Evolutionary conservation across 2,329 filamentous ascomycete genomes (phyloP).

Genomic region (Anisogramma anomala): DNA sequence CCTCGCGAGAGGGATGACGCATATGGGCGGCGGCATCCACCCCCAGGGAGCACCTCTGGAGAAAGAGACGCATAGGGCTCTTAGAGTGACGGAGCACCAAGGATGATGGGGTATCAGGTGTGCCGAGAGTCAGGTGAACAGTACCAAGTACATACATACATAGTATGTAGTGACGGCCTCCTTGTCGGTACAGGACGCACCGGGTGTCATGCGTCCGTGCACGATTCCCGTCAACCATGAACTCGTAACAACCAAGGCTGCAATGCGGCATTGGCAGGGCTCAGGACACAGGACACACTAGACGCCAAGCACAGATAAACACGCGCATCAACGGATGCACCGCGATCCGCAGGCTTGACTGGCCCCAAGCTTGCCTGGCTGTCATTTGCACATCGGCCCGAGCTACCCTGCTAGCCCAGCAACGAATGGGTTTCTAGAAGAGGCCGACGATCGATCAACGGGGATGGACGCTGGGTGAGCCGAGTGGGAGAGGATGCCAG

Average conservation of each 20-base stretch:
- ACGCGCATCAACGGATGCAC: slow-evolving; percentile 3
- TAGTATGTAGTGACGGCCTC: background rate
- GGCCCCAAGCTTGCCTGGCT: slow-evolving; percentile 6
- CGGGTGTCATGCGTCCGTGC: background rate
- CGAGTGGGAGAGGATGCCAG: background rate
- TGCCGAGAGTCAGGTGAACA: too few species aligned
- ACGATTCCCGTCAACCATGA: background rate
- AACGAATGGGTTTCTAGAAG: slow-evolving; percentile 4
- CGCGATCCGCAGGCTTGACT: slow-evolving; percentile 5
- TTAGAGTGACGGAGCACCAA: too few species aligned
- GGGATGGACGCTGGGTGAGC: slow-evolving; percentile 2
- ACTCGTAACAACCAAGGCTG: background rate
- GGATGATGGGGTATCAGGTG: too few species aligned
- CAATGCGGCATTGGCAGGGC: slow-evolving; percentile 1
- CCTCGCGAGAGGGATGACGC: background rate
- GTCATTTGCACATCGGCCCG: slow-evolving; percentile 8
- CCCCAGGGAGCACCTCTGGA: too few species aligned
- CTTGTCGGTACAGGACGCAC: background rate
- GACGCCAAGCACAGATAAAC: background rate
- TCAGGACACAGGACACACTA: slow-evolving; percentile 1
- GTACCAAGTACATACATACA: too few species aligned
- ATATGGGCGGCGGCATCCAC: too few species aligned
- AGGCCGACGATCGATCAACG: slow-evolving; percentile 1
- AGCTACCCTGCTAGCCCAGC: background rate
- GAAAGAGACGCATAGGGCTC: too few species aligned